Conservation (phyloP, 2,329 filamentous ascomycete genomes). For the Aspergillus hortae region DNA sequence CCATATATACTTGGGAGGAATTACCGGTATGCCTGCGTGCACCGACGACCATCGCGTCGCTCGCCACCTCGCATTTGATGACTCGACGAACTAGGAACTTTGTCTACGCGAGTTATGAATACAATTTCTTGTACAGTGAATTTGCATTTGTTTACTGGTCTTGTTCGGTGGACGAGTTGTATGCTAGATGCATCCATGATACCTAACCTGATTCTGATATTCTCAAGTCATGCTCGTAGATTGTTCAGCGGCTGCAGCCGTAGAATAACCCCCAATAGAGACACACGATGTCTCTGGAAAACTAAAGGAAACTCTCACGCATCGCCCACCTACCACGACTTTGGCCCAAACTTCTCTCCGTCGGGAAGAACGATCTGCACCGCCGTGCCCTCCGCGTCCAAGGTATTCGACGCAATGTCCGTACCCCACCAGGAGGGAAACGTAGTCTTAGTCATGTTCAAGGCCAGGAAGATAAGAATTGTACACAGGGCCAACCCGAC, state of each 20-base stretch:
- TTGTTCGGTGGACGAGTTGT: background rate
- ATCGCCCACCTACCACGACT: slow-evolving; percentile 16
- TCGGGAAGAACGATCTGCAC: slow-evolving; percentile 51
- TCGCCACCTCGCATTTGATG: background rate
- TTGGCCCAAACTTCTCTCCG: slow-evolving; percentile 62
- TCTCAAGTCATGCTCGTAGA: too few species aligned
- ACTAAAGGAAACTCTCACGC: background rate
- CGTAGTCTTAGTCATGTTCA: slow-evolving; percentile 57
- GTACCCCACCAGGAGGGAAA: slow-evolving; percentile 69
- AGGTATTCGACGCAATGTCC: slow-evolving; percentile 53
- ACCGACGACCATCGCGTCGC: background rate
- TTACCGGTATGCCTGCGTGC: background rate
- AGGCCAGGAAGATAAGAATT: slow-evolving; percentile 66
- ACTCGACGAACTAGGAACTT: background rate
- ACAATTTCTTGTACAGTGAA: background rate
- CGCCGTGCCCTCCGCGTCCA: slow-evolving; percentile 60
- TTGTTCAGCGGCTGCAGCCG: too few species aligned
- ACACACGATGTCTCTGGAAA: background rate
- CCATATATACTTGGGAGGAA: background rate
- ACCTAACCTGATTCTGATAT: background rate
- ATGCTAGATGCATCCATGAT: slow-evolving; percentile 1
- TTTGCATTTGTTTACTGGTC: background rate
- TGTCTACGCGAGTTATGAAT: background rate
- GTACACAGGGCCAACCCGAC: slow-evolving; percentile 64
- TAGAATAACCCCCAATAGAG: too few species aligned